Evolutionary conservation across 2,329 filamentous ascomycete species (phyloP).

Genomic region (Colletotrichum salicis): DNA sequence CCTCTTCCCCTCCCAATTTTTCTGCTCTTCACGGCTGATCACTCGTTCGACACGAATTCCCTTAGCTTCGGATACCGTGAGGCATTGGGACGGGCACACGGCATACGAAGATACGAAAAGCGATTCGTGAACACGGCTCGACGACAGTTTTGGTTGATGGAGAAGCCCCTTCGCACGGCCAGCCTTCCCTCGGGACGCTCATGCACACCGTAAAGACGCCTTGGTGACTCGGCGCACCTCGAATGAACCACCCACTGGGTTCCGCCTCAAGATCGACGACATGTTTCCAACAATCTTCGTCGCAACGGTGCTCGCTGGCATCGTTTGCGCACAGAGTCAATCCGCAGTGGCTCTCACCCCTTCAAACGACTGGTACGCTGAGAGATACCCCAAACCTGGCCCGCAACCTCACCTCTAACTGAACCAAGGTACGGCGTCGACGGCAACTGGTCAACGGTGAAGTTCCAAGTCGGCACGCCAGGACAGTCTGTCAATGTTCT

Average conservation of each 20-base stretch:
- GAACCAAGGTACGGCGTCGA: slow-evolving; percentile 69
- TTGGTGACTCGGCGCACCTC: slow-evolving; percentile 34
- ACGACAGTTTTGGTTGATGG: slow-evolving; percentile 24
- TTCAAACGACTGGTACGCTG: slow-evolving; percentile 30
- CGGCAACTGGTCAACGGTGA: slow-evolving; percentile 78
- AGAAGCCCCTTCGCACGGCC: slow-evolving; percentile 10
- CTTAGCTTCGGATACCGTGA: background rate
- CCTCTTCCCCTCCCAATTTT: slow-evolving; percentile 6
- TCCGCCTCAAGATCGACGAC: slow-evolving; percentile 16
- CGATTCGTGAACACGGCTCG: slow-evolving; percentile 13
- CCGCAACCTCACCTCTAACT: slow-evolving; percentile 31
- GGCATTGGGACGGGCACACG: background rate
- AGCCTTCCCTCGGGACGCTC: slow-evolving; percentile 21
- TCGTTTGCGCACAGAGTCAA: slow-evolving; percentile 27
- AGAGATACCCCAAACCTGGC: background rate
- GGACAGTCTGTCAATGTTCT: slow-evolving; percentile 51
- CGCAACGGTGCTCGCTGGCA: slow-evolving; percentile 25
- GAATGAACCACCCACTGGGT: slow-evolving; percentile 17
- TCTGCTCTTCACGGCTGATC: slow-evolving; percentile 14
- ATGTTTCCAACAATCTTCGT: slow-evolving; percentile 27
- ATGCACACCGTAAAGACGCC: slow-evolving; percentile 27
- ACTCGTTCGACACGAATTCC: background rate
- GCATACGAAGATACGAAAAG: background rate
- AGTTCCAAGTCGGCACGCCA: slow-evolving; percentile 64
- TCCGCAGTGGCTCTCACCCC: slow-evolving; percentile 35